These are phyloP conservation scores for Aureobasidium sp. DNA, from an alignment of 2,329 filamentous ascomycete species.

Conservation along the genomic window DNA sequence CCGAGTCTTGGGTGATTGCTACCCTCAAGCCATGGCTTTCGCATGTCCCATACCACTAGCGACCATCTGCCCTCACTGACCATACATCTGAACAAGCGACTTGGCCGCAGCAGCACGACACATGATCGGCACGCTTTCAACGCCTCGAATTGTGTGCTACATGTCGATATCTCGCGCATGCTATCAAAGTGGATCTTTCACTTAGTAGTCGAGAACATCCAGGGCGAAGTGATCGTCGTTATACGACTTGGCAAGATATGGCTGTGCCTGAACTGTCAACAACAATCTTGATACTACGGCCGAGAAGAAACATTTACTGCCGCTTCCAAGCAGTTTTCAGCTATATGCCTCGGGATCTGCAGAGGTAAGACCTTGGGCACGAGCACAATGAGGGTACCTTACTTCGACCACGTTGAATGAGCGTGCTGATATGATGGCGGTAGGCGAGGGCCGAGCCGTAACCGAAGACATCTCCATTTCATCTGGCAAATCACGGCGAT, in stretches of 20 bases:
- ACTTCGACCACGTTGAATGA: not conserved
- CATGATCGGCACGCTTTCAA: not conserved
- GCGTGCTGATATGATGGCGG: not conserved
- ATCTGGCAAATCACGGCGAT: slow-evolving; percentile 5
- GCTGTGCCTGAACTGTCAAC: not conserved
- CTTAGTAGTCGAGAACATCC: not conserved
- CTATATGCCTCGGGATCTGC: not conserved
- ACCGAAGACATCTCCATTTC: not conserved
- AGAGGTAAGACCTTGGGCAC: not conserved
- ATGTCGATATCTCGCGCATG: not conserved
- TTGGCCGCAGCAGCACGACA: not conserved
- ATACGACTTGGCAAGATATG: slow-evolving; percentile 4
- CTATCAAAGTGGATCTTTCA: not conserved
- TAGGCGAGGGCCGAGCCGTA: slow-evolving; percentile 6
- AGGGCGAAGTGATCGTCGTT: not conserved
- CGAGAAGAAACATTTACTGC: not conserved
- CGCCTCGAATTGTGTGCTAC: not conserved
- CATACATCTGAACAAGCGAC: not conserved
- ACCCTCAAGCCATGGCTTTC: not conserved
- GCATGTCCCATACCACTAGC: not conserved
- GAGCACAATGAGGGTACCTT: not conserved
- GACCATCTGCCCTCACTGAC: not conserved
- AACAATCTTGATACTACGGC: not conserved
- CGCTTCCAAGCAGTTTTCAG: not conserved
- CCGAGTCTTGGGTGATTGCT: not conserved